Evolutionary conservation across 306 rosid species (phyloP).

Genomic region (Medicago arabica): DNA sequence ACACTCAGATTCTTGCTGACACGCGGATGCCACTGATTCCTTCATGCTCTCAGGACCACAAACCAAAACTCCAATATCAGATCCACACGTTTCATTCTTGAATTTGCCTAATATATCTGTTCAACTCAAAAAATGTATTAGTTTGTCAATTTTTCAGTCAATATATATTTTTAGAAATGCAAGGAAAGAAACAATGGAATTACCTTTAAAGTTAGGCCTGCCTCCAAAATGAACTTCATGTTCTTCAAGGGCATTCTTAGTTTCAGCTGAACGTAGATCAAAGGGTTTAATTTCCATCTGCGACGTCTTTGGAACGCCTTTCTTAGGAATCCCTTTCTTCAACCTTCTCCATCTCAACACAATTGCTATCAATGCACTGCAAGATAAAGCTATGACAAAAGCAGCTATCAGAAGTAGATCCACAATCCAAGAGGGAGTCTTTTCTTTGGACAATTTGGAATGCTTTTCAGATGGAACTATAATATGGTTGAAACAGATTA

Average conservation of each 20-base stretch:
- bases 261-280: slow-evolving; percentile 54
- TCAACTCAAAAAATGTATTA: slow-evolving; percentile 19
- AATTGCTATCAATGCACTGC: slow-evolving; percentile 54
- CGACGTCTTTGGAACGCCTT: background rate
- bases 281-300: slow-evolving; percentile 46
- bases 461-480: slow-evolving; percentile 53
- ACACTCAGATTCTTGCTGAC: slow-evolving; percentile 54
- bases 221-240: slow-evolving; percentile 79
- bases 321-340: slow-evolving; percentile 55
- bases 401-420: slow-evolving; percentile 71
- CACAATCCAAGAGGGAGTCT: slow-evolving; percentile 65
- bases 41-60: slow-evolving; percentile 90
- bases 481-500: slow-evolving; percentile 62
- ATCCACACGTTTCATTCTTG: slow-evolving; percentile 53
- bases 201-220: slow-evolving; percentile 85
- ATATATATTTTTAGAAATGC: background rate
- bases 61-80: slow-evolving; percentile 70
- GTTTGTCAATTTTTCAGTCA: slow-evolving; percentile 7
- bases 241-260: slow-evolving; percentile 58
- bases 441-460: slow-evolving; percentile 52
- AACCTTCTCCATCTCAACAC: slow-evolving; percentile 68
- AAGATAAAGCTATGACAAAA: slow-evolving; percentile 55
- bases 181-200: background rate
- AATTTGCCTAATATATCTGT: slow-evolving; percentile 66
- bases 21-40: slow-evolving; percentile 61